A percentile compares a stretch with the other conserved stretches of the same genome.
Conservation (phyloP, 352 stramenopile genomes). For the Phytophthora tentaculata region DNA sequence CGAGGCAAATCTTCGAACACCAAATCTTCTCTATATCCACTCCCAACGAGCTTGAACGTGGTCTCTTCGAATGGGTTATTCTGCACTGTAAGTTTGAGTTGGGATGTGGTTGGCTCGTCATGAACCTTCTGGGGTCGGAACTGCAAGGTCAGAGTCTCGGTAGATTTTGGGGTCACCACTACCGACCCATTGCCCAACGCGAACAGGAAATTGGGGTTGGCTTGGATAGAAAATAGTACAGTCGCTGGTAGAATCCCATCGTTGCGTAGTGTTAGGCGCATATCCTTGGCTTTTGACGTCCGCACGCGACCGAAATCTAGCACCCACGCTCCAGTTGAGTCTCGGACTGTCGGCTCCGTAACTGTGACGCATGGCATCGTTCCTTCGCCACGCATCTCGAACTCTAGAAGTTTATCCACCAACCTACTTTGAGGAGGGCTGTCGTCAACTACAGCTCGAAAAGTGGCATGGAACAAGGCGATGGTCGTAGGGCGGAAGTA, state of each 20-base stretch:
- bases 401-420: conserved; percentile 69
- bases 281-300: conserved; percentile 72
- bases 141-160: conserved; percentile 68
- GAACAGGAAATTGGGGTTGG: conserved; percentile 81
- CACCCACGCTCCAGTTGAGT: conserved; percentile 63
- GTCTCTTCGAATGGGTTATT: conserved; percentile 93
- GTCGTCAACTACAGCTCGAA: conserved; percentile 88
- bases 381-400: conserved; percentile 91
- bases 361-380: conserved; percentile 94
- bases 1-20: conserved; percentile 88
- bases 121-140: conserved; percentile 88
- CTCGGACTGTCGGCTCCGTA: conserved; percentile 73
- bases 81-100: conserved; percentile 88
- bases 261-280: conserved; percentile 85
- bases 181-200: conserved; percentile 78
- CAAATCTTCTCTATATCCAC: conserved; percentile 85
- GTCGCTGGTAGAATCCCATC: conserved; percentile 93
- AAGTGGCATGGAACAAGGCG: conserved; percentile 77
- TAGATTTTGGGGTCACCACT: conserved; percentile 67
- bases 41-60: conserved; percentile 68
- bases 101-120: conserved; percentile 52
- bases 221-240: conserved; percentile 89
- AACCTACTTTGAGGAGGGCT: conserved; percentile 40
- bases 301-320: conserved; percentile 87
- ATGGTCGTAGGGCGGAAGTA: conserved; percentile 94